phyloP scores from a whole-genome alignment of 345 rosid genomes.

The Eutrema heterophyllum region DNA sequence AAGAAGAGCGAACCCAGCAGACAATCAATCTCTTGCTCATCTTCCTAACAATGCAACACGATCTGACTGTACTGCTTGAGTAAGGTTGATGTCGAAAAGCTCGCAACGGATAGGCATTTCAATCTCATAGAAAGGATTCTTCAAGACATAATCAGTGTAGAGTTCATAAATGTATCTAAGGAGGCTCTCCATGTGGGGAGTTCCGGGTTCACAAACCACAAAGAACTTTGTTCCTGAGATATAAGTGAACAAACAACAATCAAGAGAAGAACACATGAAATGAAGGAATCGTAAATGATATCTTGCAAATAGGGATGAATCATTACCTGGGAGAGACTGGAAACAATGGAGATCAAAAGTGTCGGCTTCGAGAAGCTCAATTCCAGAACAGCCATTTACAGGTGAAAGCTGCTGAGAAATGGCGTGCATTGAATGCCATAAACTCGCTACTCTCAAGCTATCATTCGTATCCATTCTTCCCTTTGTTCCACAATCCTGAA shows the following conservation, averaged over 20 bases:
- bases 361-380: conserved; percentile 93
- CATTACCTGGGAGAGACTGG: conserved; percentile 82
- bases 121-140: conserved; percentile 98
- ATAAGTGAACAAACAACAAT: not conserved
- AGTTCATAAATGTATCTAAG: conserved; percentile 73
- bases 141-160: conserved; percentile 88
- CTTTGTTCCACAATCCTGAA: conserved; percentile 84
- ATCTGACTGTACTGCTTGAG: conserved; percentile 83
- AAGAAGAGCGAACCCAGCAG: not conserved
- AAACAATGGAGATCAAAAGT: conserved; percentile 95
- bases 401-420: conserved; percentile 99
- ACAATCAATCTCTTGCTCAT: conserved; percentile 18
- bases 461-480: conserved; percentile 99
- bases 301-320: not conserved
- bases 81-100: conserved; percentile 82
- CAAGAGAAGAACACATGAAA: not conserved
- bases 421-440: conserved; percentile 99
- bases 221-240: conserved; percentile 86
- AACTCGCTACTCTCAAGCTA: conserved; percentile 95
- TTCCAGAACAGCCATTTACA: conserved; percentile 77
- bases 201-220: conserved; percentile 90
- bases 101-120: conserved; percentile 99
- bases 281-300: not conserved
- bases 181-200: conserved; percentile 78
- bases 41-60: conserved; percentile 66